Percentiles rank a stretch among this genome's conserved stretches.
Evolutionary conservation across 345 rosid species (phyloP).

Genomic region (Salix arbutifolia): DNA sequence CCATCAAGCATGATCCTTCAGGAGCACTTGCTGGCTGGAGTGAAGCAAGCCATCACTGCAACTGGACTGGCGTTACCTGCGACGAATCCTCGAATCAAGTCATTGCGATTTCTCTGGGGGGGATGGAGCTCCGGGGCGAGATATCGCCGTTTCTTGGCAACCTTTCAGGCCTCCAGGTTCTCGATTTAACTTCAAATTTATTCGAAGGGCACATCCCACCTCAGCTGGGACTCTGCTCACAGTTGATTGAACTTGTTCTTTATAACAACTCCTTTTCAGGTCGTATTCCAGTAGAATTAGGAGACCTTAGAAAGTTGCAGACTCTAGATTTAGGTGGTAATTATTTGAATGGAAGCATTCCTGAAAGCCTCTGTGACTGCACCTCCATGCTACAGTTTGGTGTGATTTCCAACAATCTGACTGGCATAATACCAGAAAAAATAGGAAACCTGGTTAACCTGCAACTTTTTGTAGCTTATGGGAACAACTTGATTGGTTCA

Average conservation of each 20-base stretch:
- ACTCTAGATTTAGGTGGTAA: slow-evolving; percentile 58
- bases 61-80: slow-evolving; percentile 75
- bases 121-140: slow-evolving; percentile 62
- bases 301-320: slow-evolving; percentile 47
- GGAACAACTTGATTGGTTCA: slow-evolving; percentile 50
- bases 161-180: slow-evolving; percentile 83
- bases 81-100: slow-evolving; percentile 42
- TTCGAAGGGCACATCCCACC: slow-evolving; percentile 58
- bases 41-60: slow-evolving; percentile 54
- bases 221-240: slow-evolving; percentile 55
- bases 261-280: slow-evolving; percentile 58
- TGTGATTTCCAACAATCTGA: slow-evolving; percentile 52
- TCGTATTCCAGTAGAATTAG: slow-evolving; percentile 55
- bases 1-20: slow-evolving; percentile 52
- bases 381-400: slow-evolving; percentile 46
- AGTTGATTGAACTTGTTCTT: slow-evolving; percentile 43
- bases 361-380: slow-evolving; percentile 52
- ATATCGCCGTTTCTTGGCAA: slow-evolving; percentile 63
- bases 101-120: slow-evolving; percentile 43
- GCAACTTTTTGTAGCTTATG: slow-evolving; percentile 38
- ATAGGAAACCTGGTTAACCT: slow-evolving; percentile 62
- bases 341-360: slow-evolving; percentile 52
- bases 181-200: slow-evolving; percentile 61
- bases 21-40: slow-evolving; percentile 60
- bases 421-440: slow-evolving; percentile 47